phyloP scores from a whole-genome alignment of 140 eudicot species.

The Flaveria floridana region DNA sequence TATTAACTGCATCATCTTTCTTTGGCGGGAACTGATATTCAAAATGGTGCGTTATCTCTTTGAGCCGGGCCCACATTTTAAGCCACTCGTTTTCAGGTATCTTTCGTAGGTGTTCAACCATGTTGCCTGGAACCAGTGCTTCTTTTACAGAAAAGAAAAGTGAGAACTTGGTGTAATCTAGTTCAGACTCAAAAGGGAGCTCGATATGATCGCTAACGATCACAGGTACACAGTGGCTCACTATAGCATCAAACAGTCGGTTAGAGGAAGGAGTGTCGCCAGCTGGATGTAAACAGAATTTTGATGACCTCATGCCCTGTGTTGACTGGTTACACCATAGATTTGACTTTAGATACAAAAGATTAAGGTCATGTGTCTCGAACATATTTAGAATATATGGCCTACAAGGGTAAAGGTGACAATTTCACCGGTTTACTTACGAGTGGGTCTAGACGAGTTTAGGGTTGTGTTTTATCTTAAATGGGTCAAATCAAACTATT shows the following conservation, averaged over 20 bases:
- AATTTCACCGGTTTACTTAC: not conserved
- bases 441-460: not conserved
- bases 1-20: constrained; percentile 80
- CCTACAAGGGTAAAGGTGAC: not conserved
- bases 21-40: constrained; percentile 86
- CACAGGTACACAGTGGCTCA: constrained; percentile 91
- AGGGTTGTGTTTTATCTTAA: not conserved
- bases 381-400: not conserved
- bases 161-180: constrained; percentile 77
- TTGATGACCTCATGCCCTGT: constrained; percentile 79
- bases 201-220: constrained; percentile 84
- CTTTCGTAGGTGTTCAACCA: constrained; percentile 62
- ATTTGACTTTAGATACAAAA: not conserved
- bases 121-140: constrained; percentile 59
- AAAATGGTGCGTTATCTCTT: constrained; percentile 61
- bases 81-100: constrained; percentile 65
- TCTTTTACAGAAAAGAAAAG: constrained; percentile 70
- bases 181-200: constrained; percentile 83
- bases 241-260: constrained; percentile 88
- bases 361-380: not conserved
- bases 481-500: not conserved
- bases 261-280: constrained; percentile 98
- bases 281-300: constrained; percentile 86
- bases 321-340: constrained; percentile 51
- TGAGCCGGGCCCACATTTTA: constrained; percentile 70